Percentiles rank a stretch among this genome's conserved stretches.
Evolutionary conservation across 1,284 basidiomycete species (phyloP).

Genomic region (Porogramme epimiltina): DNA sequence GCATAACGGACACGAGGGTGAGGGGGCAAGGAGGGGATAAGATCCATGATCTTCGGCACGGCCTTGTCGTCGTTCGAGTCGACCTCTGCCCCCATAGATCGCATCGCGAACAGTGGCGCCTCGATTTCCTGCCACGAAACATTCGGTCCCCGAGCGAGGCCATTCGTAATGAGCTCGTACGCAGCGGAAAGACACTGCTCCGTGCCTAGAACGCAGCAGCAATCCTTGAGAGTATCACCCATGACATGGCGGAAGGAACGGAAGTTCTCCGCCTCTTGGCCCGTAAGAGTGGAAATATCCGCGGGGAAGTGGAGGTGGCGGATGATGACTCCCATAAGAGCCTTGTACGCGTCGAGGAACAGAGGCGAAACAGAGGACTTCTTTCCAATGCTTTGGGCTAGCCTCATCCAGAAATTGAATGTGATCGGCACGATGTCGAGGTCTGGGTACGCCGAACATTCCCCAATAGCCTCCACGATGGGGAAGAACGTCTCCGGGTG

Average conservation of each 20-base stretch:
- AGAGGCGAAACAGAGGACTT: constrained; percentile 66
- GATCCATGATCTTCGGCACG: constrained; percentile 93
- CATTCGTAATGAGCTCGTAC: constrained; percentile 79
- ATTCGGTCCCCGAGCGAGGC: constrained; percentile 58
- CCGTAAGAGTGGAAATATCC: constrained; percentile 64
- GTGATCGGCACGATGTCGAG: constrained; percentile 98
- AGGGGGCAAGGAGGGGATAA: constrained; percentile 87
- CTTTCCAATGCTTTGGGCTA: constrained; percentile 83
- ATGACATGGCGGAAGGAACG: constrained; percentile 96
- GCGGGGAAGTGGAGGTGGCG: constrained; percentile 91
- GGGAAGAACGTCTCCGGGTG: constrained; percentile 92
- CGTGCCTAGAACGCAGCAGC: constrained; percentile 92
- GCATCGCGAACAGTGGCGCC: constrained; percentile 96
- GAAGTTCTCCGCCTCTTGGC: constrained; percentile 93
- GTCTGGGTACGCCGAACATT: constrained; percentile 91
- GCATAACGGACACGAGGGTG: constrained; percentile 96
- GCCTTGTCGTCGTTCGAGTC: constrained; percentile 83
- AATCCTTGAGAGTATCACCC: constrained; percentile 99
- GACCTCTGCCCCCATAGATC: constrained; percentile 97
- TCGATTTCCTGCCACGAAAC: constrained; percentile 96
- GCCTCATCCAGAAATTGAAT: constrained; percentile 97
- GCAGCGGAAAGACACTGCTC: constrained; percentile 83
- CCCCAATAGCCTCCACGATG: constrained; percentile 92
- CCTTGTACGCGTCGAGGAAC: constrained; percentile 82
- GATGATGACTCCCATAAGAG: constrained; percentile 88